Percentiles rank a stretch among this genome's conserved stretches.
phyloP scores from a whole-genome alignment of 2,329 filamentous ascomycete species.

The Mariannaea sp. region DNA sequence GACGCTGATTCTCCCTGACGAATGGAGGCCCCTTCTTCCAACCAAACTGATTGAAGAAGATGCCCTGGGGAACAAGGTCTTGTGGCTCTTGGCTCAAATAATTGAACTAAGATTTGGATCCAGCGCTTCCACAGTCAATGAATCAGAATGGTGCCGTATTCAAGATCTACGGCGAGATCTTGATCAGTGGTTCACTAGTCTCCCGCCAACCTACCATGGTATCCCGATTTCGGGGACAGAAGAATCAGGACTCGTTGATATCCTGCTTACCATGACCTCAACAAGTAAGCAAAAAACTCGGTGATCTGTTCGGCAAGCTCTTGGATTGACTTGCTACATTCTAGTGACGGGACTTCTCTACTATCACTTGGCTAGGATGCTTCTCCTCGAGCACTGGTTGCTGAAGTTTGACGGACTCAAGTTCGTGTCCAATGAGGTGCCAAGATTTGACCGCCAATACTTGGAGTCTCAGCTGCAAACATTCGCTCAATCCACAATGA shows the following conservation, averaged over 20 bases:
- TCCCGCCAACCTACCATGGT: neutral
- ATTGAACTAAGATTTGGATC: neutral
- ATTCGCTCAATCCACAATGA: neutral
- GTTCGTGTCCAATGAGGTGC: neutral
- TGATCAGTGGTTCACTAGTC: neutral
- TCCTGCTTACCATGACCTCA: neutral
- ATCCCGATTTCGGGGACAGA: neutral
- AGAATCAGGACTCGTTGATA: neutral
- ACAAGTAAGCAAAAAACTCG: neutral
- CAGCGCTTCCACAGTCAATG: too few relatives aligned
- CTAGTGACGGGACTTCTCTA: neutral
- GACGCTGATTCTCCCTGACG: neutral
- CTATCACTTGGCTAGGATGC: neutral
- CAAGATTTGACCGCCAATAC: neutral
- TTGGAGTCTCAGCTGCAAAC: neutral
- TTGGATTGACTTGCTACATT: neutral
- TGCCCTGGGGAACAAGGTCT: neutral
- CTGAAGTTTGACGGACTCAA: neutral
- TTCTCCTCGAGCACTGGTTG: neutral
- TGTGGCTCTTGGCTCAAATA: neutral
- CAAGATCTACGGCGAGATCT: neutral
- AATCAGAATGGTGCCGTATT: neutral
- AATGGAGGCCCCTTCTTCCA: neutral
- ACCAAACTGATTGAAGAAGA: neutral
- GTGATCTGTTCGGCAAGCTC: neutral